Percentiles rank a stretch among this genome's conserved stretches.
Evolutionary conservation across 805 yeast genomes (phyloP).

Genomic region (Yarrowia sp.): DNA sequence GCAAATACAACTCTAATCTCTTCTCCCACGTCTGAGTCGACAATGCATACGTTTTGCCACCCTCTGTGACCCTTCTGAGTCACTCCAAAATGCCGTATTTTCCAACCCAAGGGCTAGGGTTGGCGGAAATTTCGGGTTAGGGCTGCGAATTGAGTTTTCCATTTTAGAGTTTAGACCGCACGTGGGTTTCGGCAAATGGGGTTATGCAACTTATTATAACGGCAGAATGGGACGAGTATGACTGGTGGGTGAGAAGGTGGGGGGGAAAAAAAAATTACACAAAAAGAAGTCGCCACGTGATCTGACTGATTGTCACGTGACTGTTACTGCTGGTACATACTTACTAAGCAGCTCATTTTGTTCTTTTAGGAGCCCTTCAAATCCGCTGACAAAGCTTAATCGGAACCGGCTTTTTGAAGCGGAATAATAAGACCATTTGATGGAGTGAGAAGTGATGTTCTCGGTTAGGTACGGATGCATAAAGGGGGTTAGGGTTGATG

Average conservation of each 20-base stretch:
- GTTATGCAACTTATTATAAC: background rate
- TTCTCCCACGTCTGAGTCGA: background rate
- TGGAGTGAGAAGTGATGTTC: too few species aligned
- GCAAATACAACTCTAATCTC: background rate
- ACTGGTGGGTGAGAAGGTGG: background rate
- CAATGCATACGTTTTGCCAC: background rate
- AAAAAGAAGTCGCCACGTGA: too few species aligned
- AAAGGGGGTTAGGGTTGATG: too few species aligned
- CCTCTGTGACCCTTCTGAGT: background rate
- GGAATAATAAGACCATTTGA: too few species aligned
- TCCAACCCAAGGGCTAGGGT: background rate
- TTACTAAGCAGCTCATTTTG: too few species aligned
- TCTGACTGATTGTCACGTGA: too few species aligned
- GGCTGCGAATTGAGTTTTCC: background rate
- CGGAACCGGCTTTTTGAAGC: too few species aligned
- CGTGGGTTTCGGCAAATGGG: background rate
- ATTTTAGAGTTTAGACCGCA: background rate
- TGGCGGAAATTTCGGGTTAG: constrained; percentile 1
- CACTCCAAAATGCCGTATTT: background rate
- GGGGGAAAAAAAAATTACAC: too few species aligned
- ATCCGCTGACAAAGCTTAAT: too few species aligned
- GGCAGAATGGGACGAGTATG: background rate
- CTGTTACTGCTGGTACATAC: too few species aligned
- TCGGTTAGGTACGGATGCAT: too few species aligned
- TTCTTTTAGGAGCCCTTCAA: too few species aligned